A percentile compares a stretch with the other conserved stretches of the same genome.
These are phyloP conservation scores for Ogataea hybrid DNA, from an alignment of 1,139 yeast species.

Conservation along the genomic window DNA sequence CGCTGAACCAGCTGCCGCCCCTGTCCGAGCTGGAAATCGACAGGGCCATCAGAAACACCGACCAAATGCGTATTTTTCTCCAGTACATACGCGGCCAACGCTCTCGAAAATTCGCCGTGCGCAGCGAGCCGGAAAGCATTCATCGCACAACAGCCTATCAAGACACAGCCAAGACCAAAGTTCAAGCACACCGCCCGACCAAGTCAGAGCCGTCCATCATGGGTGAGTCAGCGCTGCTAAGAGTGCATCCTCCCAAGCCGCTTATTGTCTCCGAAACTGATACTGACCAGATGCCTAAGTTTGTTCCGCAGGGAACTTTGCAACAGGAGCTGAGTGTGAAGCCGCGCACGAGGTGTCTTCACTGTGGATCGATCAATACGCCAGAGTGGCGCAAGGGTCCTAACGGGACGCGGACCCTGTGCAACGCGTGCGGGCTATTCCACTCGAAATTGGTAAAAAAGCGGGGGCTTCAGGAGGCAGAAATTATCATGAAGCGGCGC, in stretches of 20 bases:
- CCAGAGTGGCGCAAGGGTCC: slow-evolving; percentile 90
- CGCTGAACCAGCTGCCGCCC: neutral
- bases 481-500: slow-evolving; percentile 26
- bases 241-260: slow-evolving; percentile 30
- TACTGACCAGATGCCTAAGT: slow-evolving; percentile 11
- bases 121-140: neutral
- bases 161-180: neutral
- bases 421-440: slow-evolving; percentile 82
- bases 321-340: slow-evolving; percentile 33
- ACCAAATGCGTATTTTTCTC: slow-evolving; percentile 1
- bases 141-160: neutral
- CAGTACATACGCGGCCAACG: neutral
- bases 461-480: slow-evolving; percentile 43
- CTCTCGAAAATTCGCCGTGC: neutral
- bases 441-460: slow-evolving; percentile 67
- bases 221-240: slow-evolving; percentile 29
- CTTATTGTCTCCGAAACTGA: slow-evolving; percentile 10
- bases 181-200: slow-evolving; percentile 11
- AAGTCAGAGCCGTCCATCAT: slow-evolving; percentile 19
- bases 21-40: slow-evolving; percentile 1
- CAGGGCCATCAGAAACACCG: slow-evolving; percentile 1
- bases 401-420: slow-evolving; percentile 66
- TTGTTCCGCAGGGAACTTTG: slow-evolving; percentile 30
- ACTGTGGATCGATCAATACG: slow-evolving; percentile 72
- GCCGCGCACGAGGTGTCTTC: slow-evolving; percentile 37